Base-by-base conservation (phyloP, 2,329 filamentous ascomycete genomes). In the Endoconidiophora laricicola region DNA sequence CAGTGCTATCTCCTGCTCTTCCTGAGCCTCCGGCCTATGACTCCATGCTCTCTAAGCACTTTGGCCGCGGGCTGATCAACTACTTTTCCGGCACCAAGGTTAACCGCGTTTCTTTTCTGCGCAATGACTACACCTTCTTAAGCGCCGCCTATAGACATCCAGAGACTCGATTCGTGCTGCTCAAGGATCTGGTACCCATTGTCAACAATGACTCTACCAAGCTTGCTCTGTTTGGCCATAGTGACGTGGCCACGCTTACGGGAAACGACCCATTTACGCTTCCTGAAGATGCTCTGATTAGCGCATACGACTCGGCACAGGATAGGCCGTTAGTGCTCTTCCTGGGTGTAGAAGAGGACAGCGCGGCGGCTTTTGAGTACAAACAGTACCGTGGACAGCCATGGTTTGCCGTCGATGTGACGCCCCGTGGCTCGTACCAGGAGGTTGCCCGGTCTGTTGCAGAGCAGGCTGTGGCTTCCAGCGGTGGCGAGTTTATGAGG, bases 341-440 rank as follows among this genome's bases (percentile, higher is more conserved):
- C 61, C 68, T 96, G 24, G 90, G 90, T 0, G 65, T 95, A 44
- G 79, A 94, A 57, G 86, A 94, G 58, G 64, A 63, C 57, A 55
- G 62, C 42, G 59, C 62, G 16, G 58, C 60, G 26, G 73, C 68
- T 0, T 74, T 83, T 47, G 60, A 70, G 53, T 82, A 81, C 59
- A 79, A 78, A 53, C 77, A 78, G 44, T 93, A 94, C 61, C 74
- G 70, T 33, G 91, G 90, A 2, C 72, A 74, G 45, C 88, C 91
- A 1, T 93, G 80, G 66, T 98, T 96, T 61, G 90, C 88, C 1
- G 64, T 98, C 10, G 91, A 96, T 61, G 74, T 94, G 18, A 93
- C 88, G 2, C 82, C 86, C 0, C 77, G 73, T 55, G 80, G 75
- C 1, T 69, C 69, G 3, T 67, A 79, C 36, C 76, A 74, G 52